phyloP scores from a whole-genome alignment of 2,329 filamentous ascomycete genomes.

The Colletotrichum caudatum region DNA sequence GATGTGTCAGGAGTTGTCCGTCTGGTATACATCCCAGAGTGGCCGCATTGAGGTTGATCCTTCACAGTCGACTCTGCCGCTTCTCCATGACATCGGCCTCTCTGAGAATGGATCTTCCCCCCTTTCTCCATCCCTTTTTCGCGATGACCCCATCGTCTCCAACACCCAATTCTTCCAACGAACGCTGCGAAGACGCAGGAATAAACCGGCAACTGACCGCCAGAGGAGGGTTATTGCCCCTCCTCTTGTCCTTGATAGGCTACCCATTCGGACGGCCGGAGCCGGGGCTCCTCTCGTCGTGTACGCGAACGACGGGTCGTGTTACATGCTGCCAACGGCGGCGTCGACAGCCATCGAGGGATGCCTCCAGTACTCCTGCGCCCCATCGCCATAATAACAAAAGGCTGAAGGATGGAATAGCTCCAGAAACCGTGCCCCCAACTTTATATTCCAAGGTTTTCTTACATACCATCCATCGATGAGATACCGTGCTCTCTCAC shows the following conservation, averaged over 20 bases:
- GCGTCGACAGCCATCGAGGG: conserved; percentile 66
- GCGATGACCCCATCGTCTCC: not conserved
- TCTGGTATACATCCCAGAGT: not conserved
- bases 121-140: not conserved
- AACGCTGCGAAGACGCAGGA: no score
- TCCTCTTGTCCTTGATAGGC: conserved; percentile 58
- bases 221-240: conserved; percentile 26
- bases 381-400: not conserved
- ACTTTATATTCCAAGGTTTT: not conserved
- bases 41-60: not conserved
- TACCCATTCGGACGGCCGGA: conserved; percentile 59
- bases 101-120: not conserved
- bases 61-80: not conserved
- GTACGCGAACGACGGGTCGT: conserved; percentile 62
- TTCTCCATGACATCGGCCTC: not conserved
- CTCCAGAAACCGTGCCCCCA: not conserved
- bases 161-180: no score
- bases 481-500: not conserved
- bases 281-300: conserved; percentile 62
- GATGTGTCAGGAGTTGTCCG: no score
- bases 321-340: conserved; percentile 68
- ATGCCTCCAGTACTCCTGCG: conserved; percentile 58
- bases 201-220: not conserved
- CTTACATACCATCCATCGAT: not conserved
- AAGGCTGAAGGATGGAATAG: not conserved